A percentile compares a stretch with the other conserved stretches of the same genome.
Evolutionary conservation across 805 yeast species (phyloP).

Genomic region (Yarrowia sp.): DNA sequence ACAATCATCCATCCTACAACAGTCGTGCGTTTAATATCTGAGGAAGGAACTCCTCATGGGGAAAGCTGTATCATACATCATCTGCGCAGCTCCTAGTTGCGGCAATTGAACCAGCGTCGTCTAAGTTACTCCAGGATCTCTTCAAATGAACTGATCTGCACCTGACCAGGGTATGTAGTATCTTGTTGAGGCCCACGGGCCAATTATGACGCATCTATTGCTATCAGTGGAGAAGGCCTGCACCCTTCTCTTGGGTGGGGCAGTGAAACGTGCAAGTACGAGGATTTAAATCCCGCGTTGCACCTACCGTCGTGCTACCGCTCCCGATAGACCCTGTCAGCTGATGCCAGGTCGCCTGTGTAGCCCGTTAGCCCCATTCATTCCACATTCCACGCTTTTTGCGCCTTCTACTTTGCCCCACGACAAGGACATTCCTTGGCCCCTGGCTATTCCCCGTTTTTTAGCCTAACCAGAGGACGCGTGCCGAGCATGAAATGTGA

Average conservation of each 20-base stretch:
- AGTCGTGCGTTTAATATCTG: slow-evolving; percentile 15
- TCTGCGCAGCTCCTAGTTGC: slow-evolving; percentile 6
- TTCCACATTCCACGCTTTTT: slow-evolving; percentile 12
- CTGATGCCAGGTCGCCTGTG: too few species aligned
- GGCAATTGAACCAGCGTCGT: slow-evolving; percentile 8
- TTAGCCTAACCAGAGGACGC: slow-evolving; percentile 25
- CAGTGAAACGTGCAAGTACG: not conserved
- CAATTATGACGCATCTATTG: slow-evolving; percentile 31
- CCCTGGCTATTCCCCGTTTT: slow-evolving; percentile 31
- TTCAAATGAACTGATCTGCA: slow-evolving; percentile 29
- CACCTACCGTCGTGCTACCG: not conserved
- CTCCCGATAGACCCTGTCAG: too few species aligned
- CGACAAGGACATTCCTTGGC: slow-evolving; percentile 14
- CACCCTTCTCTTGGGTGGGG: slow-evolving; percentile 4
- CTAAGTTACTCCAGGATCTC: slow-evolving; percentile 18
- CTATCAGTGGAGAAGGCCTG: slow-evolving; percentile 19
- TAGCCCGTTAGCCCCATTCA: too few species aligned
- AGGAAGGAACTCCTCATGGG: not conserved
- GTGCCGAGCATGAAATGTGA: slow-evolving; percentile 35
- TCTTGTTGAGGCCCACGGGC: slow-evolving; percentile 24
- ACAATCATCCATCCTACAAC: not conserved
- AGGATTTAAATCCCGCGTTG: slow-evolving; percentile 8
- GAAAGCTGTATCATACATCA: not conserved
- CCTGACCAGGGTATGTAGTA: slow-evolving; percentile 17
- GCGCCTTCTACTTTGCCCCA: not conserved